Evolutionary conservation across 2,329 filamentous ascomycete species (phyloP).

Genomic region (Trichoderma atroviride): DNA sequence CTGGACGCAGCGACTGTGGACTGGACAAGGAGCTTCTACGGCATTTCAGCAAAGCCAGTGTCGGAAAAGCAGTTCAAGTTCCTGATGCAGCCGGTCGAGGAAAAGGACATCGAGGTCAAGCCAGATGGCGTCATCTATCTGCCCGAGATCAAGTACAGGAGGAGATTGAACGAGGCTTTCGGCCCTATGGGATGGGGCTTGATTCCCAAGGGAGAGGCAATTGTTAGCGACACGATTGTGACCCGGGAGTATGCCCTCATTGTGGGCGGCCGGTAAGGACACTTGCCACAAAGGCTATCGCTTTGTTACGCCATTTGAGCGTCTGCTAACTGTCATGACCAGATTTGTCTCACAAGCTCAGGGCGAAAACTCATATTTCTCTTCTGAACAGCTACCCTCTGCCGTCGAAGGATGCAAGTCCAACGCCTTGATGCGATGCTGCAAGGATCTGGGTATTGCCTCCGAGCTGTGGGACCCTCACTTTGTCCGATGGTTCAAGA

Average conservation of each 20-base stretch:
- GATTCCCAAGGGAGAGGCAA: slow-evolving; percentile 81
- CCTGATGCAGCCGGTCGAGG: slow-evolving; percentile 67
- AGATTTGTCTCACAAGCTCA: slow-evolving; percentile 91
- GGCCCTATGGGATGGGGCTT: slow-evolving; percentile 95
- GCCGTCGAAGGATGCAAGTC: slow-evolving; percentile 97
- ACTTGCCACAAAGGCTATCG: slow-evolving; percentile 2
- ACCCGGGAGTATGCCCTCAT: slow-evolving; percentile 94
- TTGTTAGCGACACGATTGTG: slow-evolving; percentile 77
- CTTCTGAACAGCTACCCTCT: slow-evolving; percentile 84
- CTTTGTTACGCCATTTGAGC: background rate
- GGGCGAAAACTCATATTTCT: slow-evolving; percentile 94
- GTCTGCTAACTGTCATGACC: slow-evolving; percentile 25
- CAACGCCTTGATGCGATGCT: slow-evolving; percentile 96
- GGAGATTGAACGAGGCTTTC: slow-evolving; percentile 88
- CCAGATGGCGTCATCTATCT: slow-evolving; percentile 95
- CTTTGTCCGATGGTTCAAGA: slow-evolving; percentile 83
- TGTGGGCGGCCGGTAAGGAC: slow-evolving; percentile 76
- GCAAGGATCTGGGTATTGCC: slow-evolving; percentile 94
- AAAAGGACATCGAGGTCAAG: slow-evolving; percentile 90
- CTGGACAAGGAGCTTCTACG: slow-evolving; percentile 84
- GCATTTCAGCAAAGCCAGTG: slow-evolving; percentile 72
- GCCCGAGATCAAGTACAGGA: slow-evolving; percentile 95
- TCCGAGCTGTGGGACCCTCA: slow-evolving; percentile 96
- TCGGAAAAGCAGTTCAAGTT: slow-evolving; percentile 67
- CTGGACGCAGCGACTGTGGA: slow-evolving; percentile 51